Evolutionary conservation across 805 yeast species (phyloP), one percentile per base, ranked within the genome.

Genomic region (Metschnikowia proteae): DNA sequence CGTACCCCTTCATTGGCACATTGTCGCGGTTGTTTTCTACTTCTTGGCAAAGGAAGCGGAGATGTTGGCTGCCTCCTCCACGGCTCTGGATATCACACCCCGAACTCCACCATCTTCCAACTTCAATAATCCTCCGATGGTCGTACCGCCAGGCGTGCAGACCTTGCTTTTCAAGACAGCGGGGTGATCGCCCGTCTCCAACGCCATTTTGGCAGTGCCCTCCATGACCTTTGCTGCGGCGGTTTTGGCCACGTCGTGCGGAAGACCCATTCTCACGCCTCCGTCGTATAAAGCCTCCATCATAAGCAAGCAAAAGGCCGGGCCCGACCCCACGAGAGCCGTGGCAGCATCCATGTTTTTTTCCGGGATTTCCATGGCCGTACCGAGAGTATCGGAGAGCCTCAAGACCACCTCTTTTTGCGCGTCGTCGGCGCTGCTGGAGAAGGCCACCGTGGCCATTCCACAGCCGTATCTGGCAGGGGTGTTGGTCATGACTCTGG

Each of bases 61-160:
- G 48, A 90, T 86, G 50, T 78, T 78, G n/a, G 97, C 88, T 32
- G 97, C 92, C 64, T 89, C 96, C 66, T 88, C 89, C 26, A 94
- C 86, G 35, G 96, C 96, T 60, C 89, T 79, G 42, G 95, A 81
- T 59, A 94, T 86, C 25, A 89, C 92, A 40, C 88, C 79, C 70
- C 96, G 84, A 41, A 94, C 86, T 44, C 92, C 95, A 43, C 81
- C 82, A 57, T 89, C 96, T 72, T 94, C 99, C 85, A 94, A 82
- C 55, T 83, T 88, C 67, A 92, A 78, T 50, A 94, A 73, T 0
- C 99, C 99, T 7, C 96, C 96, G 64, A 94, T 94, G 3, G 99
- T 94, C 44, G 97, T 91, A 31, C 99, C 99, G 29, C 94, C 99
- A 25, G 99, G 99, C 0, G 99, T 94, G 64, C 97, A 90, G 6